Base-by-base conservation (phyloP, 176 grass and related monocot genomes). In the Calamus simplicifolius region DNA sequence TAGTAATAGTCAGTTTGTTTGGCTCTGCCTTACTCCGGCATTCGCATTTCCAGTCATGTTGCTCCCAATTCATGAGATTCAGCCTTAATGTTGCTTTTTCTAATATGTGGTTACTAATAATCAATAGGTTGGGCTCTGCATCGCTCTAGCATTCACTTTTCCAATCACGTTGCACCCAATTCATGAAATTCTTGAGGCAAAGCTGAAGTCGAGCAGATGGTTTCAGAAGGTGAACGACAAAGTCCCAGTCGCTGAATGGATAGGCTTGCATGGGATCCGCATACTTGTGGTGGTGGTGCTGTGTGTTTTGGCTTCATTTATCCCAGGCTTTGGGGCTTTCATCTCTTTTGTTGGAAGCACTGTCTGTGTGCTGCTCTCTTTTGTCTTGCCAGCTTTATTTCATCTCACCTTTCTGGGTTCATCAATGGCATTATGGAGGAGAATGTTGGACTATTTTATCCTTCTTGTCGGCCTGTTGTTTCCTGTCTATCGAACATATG, bases 11-110 rank as follows among this genome's bases (percentile, higher is more conserved):
- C 67, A 56, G 18, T 83, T 90, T 83, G 68, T 84, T 67, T 86
- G 92, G n/a, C 75, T 96, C 5, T 96, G 83, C 52, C 72, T 88
- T 48, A 86, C 83, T 50, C 80, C 90, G 31, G 63, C 80, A 51
- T 85, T 96, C 78, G 88, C 92, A 18, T 96, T 96, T 51, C 92
- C 83, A 4, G 78, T 87, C 5, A 90, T 96, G 92, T 87, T 90
- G 83, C 92, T 90, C n/a, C 91, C 92, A 1, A 80, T 96, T 55
- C 87, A 96, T 7, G 86, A 96, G 62, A 96, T 96, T 4, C 12
- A 43, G 35, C 35, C 35, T 43, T 43, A 43, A 43, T 6, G 5
- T 12, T 43, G 8, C 8, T 12, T 43, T 13, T 13, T 43, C 35
- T 43, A 43, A 43, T 12, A 43, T 43, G 35, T 43, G 35, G 8